phyloP scores from a whole-genome alignment of 805 yeast species.

The Metschnikowia drakensbergensis region DNA sequence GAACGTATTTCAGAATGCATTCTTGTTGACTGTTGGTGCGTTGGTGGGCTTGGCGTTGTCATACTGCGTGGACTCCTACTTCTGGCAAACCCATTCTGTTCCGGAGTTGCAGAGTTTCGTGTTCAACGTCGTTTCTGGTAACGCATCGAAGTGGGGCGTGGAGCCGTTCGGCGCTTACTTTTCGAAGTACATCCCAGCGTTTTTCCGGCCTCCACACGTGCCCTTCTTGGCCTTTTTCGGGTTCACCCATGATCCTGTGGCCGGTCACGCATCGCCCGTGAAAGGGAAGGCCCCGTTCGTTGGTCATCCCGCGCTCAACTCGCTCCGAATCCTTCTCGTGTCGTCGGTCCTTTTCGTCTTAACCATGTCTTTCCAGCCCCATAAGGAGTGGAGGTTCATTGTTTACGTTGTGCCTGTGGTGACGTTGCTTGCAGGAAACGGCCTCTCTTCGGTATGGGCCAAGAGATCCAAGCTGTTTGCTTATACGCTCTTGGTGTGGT shows the following conservation, averaged over 20 bases:
- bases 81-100: conserved; percentile 60
- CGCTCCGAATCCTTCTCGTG: conserved; percentile 44
- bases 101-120: conserved; percentile 75
- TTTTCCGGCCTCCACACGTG: conserved; percentile 44
- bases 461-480: conserved; percentile 19
- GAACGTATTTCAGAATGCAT: conserved; percentile 31
- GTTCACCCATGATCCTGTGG: conserved; percentile 42
- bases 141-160: conserved; percentile 76
- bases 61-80: conserved; percentile 60
- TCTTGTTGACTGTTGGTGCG: conserved; percentile 48
- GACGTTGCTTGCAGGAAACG: conserved; percentile 60
- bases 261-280: conserved; percentile 21
- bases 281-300: conserved; percentile 21
- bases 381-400: conserved; percentile 92
- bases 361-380: conserved; percentile 76
- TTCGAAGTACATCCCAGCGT: conserved; percentile 39
- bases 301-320: conserved; percentile 26
- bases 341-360: conserved; percentile 55
- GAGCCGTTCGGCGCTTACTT: conserved; percentile 75
- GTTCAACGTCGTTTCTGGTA: conserved; percentile 74
- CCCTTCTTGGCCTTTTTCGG: conserved; percentile 38
- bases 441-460: conserved; percentile 37
- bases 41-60: conserved; percentile 49
- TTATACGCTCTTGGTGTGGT: conserved; percentile 27
- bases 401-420: conserved; percentile 70